These are phyloP conservation scores for Ustanciosporium gigantosporum DNA, from an alignment of 1,284 basidiomycete species.

Conservation along the genomic window DNA sequence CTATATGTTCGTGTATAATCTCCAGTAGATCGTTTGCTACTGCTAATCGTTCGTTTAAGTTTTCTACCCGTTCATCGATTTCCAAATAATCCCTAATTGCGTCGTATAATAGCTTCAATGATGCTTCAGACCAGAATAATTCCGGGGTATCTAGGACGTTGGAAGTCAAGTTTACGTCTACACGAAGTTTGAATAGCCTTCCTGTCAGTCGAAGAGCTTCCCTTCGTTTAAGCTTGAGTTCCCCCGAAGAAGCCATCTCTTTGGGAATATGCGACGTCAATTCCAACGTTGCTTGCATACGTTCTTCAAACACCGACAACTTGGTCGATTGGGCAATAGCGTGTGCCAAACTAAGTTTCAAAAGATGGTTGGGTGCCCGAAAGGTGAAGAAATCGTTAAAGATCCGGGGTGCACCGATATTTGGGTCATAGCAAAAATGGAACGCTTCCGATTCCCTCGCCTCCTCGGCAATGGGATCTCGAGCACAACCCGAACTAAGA, in stretches of 20 bases:
- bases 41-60: constrained; percentile 83
- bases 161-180: constrained; percentile 87
- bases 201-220: constrained; percentile 88
- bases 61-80: constrained; percentile 80
- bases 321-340: constrained; percentile 93
- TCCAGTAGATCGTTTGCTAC: constrained; percentile 72
- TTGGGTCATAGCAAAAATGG: constrained; percentile 70
- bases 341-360: constrained; percentile 82
- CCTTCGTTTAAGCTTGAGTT: constrained; percentile 74
- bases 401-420: constrained; percentile 75
- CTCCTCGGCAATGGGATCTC: constrained; percentile 36
- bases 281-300: constrained; percentile 76
- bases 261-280: constrained; percentile 81
- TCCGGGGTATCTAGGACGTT: constrained; percentile 92
- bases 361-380: constrained; percentile 69
- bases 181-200: constrained; percentile 80
- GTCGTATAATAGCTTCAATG: constrained; percentile 83
- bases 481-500: constrained; percentile 50
- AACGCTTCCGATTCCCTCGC: constrained; percentile 56
- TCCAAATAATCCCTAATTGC: constrained; percentile 95
- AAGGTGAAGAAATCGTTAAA: constrained; percentile 81
- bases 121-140: constrained; percentile 92
- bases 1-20: constrained; percentile 90
- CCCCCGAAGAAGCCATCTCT: constrained; percentile 79
- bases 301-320: constrained; percentile 83